Conservation (phyloP, 345 rosid genomes). For the Capsella bursapastoris region DNA sequence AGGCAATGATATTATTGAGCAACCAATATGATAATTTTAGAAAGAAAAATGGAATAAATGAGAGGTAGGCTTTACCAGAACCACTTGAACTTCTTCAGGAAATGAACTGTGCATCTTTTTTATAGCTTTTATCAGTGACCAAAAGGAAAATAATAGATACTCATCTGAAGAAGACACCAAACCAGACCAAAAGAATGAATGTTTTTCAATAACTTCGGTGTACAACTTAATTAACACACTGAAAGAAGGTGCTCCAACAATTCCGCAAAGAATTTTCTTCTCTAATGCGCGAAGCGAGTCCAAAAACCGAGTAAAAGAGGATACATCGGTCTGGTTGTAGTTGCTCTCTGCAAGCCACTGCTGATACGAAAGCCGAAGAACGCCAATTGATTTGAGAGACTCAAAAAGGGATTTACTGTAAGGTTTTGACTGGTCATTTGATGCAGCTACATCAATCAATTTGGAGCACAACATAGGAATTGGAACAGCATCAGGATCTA, state of each 20-base stretch:
- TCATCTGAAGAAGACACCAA: slow-evolving; percentile 57
- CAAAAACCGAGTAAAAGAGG: slow-evolving; percentile 53
- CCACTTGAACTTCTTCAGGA: slow-evolving; percentile 56
- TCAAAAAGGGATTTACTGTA: slow-evolving; percentile 48
- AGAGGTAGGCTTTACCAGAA: slow-evolving; percentile 57
- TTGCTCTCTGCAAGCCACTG: slow-evolving; percentile 75
- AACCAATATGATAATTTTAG: slow-evolving; percentile 8
- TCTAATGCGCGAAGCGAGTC: slow-evolving; percentile 66
- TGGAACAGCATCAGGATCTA: slow-evolving; percentile 53
- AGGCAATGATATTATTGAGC: slow-evolving; percentile 33
- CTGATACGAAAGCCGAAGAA: slow-evolving; percentile 66
- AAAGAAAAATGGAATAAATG: slow-evolving; percentile 12
- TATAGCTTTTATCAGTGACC: slow-evolving; percentile 65
- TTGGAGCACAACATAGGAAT: slow-evolving; percentile 69
- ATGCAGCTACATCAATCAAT: slow-evolving; percentile 55
- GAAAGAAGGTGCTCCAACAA: slow-evolving; percentile 61
- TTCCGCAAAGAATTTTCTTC: slow-evolving; percentile 53
- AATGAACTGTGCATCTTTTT: slow-evolving; percentile 55
- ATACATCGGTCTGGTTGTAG: slow-evolving; percentile 46
- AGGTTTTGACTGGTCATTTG: slow-evolving; percentile 42
- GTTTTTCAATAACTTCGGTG: slow-evolving; percentile 64
- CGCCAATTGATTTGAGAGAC: slow-evolving; percentile 60
- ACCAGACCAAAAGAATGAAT: slow-evolving; percentile 69
- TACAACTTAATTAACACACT: slow-evolving; percentile 56
- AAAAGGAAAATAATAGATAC: slow-evolving; percentile 58